phyloP scores from a whole-genome alignment of 805 yeast genomes.

The Metschnikowia gelsemii region DNA sequence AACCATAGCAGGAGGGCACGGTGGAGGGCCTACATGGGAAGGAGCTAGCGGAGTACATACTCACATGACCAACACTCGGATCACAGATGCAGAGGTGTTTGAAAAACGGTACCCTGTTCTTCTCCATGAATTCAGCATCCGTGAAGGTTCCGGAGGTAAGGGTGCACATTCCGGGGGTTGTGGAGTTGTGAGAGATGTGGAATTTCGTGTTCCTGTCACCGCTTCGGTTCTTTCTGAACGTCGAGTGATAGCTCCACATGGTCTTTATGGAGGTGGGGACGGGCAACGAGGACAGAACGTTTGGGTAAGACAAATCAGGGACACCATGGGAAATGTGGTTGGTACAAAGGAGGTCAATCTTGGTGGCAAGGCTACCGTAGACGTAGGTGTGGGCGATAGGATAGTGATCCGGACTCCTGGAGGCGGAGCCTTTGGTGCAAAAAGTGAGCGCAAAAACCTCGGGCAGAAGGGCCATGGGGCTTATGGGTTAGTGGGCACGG shows the following conservation, averaged over 20 bases:
- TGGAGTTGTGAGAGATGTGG: conserved; percentile 23
- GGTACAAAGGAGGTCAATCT: conserved; percentile 17
- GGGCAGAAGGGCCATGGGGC: conserved; percentile 15
- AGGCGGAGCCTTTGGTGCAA: conserved; percentile 44
- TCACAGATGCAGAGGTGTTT: conserved; percentile 23
- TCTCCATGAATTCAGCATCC: conserved; percentile 20
- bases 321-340: conserved; percentile 24
- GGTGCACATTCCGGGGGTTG: conserved; percentile 20
- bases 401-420: conserved; percentile 43
- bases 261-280: conserved; percentile 76
- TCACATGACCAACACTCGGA: conserved; percentile 23
- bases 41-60: conserved; percentile 21
- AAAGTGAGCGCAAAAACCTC: conserved; percentile 2
- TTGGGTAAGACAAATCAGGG: conserved; percentile 30
- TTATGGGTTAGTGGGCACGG: conserved; percentile 29
- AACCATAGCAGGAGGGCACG: conserved; percentile 23
- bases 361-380: conserved; percentile 23
- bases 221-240: conserved; percentile 72
- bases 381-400: conserved; percentile 40
- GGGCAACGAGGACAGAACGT: conserved; percentile 64
- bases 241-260: conserved; percentile 82
- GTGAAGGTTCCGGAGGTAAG: conserved; percentile 18
- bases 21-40: conserved; percentile 23
- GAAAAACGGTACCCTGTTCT: conserved; percentile 24
- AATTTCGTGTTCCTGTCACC: conserved; percentile 21